phyloP scores from a whole-genome alignment of 441 rosid genomes.

The Raphanus hybrid region DNA sequence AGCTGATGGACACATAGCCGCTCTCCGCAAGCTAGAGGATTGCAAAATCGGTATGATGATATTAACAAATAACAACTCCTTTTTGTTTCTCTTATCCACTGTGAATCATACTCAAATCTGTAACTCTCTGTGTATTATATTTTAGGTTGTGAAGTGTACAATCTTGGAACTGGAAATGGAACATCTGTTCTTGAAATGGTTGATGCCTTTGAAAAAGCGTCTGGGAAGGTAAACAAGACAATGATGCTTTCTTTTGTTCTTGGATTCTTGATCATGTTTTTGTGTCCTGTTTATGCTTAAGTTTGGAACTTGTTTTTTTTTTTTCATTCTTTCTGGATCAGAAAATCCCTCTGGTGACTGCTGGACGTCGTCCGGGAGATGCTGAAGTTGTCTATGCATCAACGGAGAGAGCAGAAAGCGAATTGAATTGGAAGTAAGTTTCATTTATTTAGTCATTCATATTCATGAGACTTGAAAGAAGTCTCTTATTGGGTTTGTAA shows the following conservation, averaged over 20 bases:
- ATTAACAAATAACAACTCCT: background rate
- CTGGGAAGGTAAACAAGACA: constrained; percentile 64
- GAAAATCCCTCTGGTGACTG: constrained; percentile 73
- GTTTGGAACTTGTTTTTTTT: background rate
- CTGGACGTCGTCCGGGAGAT: constrained; percentile 79
- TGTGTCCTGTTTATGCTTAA: background rate
- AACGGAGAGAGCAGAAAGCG: constrained; percentile 67
- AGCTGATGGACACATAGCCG: constrained; percentile 95
- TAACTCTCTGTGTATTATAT: background rate
- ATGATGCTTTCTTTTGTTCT: background rate
- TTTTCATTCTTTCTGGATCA: constrained; percentile 33
- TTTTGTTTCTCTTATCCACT: constrained; percentile 1
- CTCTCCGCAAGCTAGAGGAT: constrained; percentile 63
- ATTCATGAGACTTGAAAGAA: background rate
- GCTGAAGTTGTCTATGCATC: constrained; percentile 87
- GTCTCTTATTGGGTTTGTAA: constrained; percentile 1
- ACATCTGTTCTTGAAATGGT: constrained; percentile 95
- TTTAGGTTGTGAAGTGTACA: constrained; percentile 86
- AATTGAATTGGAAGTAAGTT: constrained; percentile 88
- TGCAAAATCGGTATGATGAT: constrained; percentile 56
- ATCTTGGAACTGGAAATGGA: constrained; percentile 92
- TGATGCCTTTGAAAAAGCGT: constrained; percentile 83
- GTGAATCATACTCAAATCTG: constrained; percentile 2
- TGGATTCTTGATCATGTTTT: background rate
- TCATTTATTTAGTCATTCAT: background rate